Base-by-base conservation (phyloP, 177 flowering plant genomes). In the Vitis hybrid region DNA sequence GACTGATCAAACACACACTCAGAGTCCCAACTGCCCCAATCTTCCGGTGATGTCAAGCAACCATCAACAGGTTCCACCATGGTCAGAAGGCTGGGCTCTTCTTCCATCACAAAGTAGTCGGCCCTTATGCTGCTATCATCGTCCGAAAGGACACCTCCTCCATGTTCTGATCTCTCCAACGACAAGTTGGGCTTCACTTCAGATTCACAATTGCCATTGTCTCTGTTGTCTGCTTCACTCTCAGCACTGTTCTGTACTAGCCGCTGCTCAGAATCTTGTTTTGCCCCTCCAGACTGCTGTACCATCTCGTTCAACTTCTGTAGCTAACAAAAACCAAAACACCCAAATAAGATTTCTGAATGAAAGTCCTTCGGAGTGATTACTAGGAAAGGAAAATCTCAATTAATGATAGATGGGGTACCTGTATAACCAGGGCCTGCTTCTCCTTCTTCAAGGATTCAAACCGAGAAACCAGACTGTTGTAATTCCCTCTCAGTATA, bases 371-470 rank as follows among this genome's bases (percentile, higher is more conserved):
- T 39, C 8, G 8, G 45, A 39, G 45, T 39, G 45, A 39, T 39
- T 7, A 4, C 45, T 39, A 39, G 45, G 45, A 39, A 39, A 39
- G 0, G 45, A 71, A 20, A 2, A 59, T 5, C 4, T n/a, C 12
- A 1, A 14, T 26, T 6, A 51, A 20, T 13, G 2, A 58, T 5
- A 59, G 12, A 29, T 7, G 10, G n/a, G 3, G 9, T 75, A 89
- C 97, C 94, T 91, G 89, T 56, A 74, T 12, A 11, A 70, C 18
- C 49, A 91, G 74, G 26, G 84, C 74, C 19, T 85, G 86, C 53
- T 84, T 86, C 70, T 91, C 94, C 51, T 80, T 83, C 74, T 89
- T 83, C 53, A 85, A 63, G 18, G 71, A n/a, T 65, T 91, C 88
- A n/a, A 76, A 89, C 55, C 71, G 71, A 1, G 85, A 68, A 10